Base-by-base conservation (phyloP, 164 flowering plant species). In the Piper longum region DNA sequence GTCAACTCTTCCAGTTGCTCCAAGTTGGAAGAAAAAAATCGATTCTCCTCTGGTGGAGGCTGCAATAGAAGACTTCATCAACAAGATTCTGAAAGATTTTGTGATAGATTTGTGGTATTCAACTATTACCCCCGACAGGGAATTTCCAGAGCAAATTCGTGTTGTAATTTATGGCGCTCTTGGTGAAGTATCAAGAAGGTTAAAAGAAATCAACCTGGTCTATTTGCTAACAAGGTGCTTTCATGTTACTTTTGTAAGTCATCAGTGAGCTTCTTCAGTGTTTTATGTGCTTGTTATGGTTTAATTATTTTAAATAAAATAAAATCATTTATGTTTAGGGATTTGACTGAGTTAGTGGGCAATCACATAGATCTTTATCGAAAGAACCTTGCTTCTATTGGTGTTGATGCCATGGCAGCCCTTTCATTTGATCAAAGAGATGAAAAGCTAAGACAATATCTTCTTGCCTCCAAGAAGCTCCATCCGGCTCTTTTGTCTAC, bases 401-500 rank as follows among this genome's bases (percentile, higher is more conserved):
- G 99, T 60, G 78, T 71, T 64, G 96, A 95, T 70, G 95, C 91
- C 57, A 91, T 95, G 96, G 81, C 76, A 61, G 91, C 83, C 42
- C 70, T 95, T 54, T 86, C 99, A 17, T 81, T 82, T 56, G 96
- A 95, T 76, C 90, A 89, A 81, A 84, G 98, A 74, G 98, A 95
- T 79, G 96, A 89, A 68, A 86, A 93, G 70, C 69, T 95, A 76
- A 89, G 84, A 69, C 85, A 83, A 66, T 92, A 90, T 78, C 90
- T 93, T 44, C 73, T 89, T 75, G 76, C 81, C 77, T 88, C 96
- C 36, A 82, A 83, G 81, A 89, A 95, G 81, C 96, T 95, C 67
- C 98, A 95, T 70, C 99, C 99, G 61, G 99, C 96, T 63, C 70
- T 95, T 73, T 58, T 95, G 51, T 89, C 98, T 71, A 78, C 96